Conservation (phyloP, 2,329 filamentous ascomycete genomes). For the Paraconiothyrium brasiliense region DNA sequence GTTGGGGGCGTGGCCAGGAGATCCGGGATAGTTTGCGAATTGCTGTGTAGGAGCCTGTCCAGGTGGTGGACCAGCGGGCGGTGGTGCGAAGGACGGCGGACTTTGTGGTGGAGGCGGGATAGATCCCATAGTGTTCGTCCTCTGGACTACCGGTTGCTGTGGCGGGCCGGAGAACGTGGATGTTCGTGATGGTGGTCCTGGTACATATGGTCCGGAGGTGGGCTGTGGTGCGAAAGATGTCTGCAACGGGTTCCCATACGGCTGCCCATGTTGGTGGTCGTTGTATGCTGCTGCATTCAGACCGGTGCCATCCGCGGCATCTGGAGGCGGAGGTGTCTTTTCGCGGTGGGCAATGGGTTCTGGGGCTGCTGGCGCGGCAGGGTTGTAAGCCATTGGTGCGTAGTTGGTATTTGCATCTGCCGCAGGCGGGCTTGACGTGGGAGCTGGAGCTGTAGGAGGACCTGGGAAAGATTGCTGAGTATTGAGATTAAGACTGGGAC, state of each 20-base stretch:
- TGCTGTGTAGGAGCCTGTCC: constrained; percentile 45
- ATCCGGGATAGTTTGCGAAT: constrained; percentile 50
- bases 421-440: constrained; percentile 39
- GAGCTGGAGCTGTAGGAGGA: constrained; percentile 43
- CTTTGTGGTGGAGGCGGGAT: constrained; percentile 47
- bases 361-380: constrained; percentile 78
- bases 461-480: constrained; percentile 49
- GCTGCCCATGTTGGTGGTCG: constrained; percentile 44
- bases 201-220: constrained; percentile 51
- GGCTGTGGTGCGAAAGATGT: constrained; percentile 45
- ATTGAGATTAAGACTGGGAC: constrained; percentile 46
- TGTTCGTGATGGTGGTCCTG: constrained; percentile 51
- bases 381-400: constrained; percentile 78
- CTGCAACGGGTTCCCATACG: constrained; percentile 45
- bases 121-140: constrained; percentile 45
- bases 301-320: constrained; percentile 64
- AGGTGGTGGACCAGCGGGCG: constrained; percentile 41
- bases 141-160: constrained; percentile 39
- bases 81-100: constrained; percentile 51
- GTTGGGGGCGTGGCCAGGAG: constrained; percentile 40
- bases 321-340: constrained; percentile 80
- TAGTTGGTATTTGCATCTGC: constrained; percentile 57
- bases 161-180: constrained; percentile 45
- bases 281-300: constrained; percentile 51
- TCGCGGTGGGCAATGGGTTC: constrained; percentile 77